A percentile compares a stretch with the other conserved stretches of the same genome.
These are phyloP conservation scores for Botrytis hyacinthi DNA, from an alignment of 2,329 filamentous ascomycete genomes.

Conservation along the genomic window DNA sequence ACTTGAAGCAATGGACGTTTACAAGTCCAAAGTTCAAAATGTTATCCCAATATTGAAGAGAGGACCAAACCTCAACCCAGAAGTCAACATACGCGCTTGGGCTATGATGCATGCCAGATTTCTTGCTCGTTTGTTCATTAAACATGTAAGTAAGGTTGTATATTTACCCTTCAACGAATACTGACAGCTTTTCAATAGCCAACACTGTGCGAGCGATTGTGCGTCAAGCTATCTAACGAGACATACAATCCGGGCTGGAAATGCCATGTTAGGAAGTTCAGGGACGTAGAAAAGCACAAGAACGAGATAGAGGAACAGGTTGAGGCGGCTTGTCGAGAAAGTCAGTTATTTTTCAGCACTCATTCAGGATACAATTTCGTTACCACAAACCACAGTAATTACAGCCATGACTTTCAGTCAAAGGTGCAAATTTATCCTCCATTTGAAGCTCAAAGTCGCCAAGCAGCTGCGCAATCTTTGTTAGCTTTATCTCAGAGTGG, in stretches of 20 bases:
- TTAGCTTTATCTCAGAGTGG: neutral
- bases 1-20: neutral
- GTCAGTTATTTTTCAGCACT: neutral
- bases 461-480: neutral
- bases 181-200: neutral
- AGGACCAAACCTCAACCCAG: neutral
- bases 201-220: neutral
- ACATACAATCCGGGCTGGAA: neutral
- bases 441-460: neutral
- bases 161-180: neutral
- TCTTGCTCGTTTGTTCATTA: neutral
- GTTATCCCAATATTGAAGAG: neutral
- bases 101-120: neutral
- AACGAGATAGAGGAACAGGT: neutral
- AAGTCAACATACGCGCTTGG: neutral
- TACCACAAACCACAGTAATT: neutral
- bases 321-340: neutral
- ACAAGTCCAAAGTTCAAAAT: neutral
- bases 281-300: neutral
- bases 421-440: too few species aligned
- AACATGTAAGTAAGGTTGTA: neutral
- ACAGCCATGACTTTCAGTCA: neutral
- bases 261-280: neutral
- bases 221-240: neutral
- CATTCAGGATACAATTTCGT: neutral